Base-by-base conservation (phyloP, 257 asterid species). In the Gentiana straminea region DNA sequence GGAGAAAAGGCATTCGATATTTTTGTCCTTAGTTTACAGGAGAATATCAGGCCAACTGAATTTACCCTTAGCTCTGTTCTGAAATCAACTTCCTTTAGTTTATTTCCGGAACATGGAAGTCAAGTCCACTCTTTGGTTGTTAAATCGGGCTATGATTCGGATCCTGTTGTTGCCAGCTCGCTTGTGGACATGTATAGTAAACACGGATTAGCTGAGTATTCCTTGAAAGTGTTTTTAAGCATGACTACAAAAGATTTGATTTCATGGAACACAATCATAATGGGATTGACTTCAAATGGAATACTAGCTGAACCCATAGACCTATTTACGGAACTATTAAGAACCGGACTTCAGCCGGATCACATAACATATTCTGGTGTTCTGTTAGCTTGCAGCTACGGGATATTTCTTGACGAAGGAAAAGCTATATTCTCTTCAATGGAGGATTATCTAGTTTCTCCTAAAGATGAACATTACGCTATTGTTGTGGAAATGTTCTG, bases 71-170 rank as follows among this genome's bases (percentile, higher is more conserved):
- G 86, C 70, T 72, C 77, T 58, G 58, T 80, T 71, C 73, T 86
- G 54, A 47, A 65, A 68, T 70, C 75, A 58, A 69, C 81, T 69
- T 35, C 81, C 33, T 68, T 34, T 32, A 80, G 76, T 62, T 51
- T 76, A 49, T 65, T 84, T 1, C 49, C 59, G 52, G 84, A 74
- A 64, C 75, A 64, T 62, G 86, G 95, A 54, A 63, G 70, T 71
- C 89, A 80, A 65, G 55, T 80, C 69, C 89, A 80, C 63, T 74
- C 82, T 49, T 64, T 86, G 64, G 84, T 75, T 60, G 52, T 83
- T 47, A 86, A 78, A 75, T 73, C 72, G 7, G 95, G 95, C 35
- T 78, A 80, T 62, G 86, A 66, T 69, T 37, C 51, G 51, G 95
- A 82, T 55, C 54, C 56, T 33, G 50, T 85, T 52, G 86, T 78